phyloP scores from a whole-genome alignment of 2,329 filamentous ascomycete species.

The Fonsecaea nubica region DNA sequence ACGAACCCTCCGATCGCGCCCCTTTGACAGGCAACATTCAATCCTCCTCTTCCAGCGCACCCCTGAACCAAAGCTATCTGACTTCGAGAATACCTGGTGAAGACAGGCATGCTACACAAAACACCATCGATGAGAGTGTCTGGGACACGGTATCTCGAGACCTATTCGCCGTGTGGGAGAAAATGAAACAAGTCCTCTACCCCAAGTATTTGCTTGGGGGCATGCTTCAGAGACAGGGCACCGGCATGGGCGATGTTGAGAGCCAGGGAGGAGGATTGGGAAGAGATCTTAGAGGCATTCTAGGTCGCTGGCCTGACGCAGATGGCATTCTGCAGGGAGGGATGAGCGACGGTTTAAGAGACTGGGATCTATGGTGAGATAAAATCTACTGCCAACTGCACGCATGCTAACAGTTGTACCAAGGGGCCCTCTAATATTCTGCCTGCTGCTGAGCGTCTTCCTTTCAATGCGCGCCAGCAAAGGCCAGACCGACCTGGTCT shows the following conservation, averaged over 20 bases:
- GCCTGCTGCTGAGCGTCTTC: constrained; percentile 83
- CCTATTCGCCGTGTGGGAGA: constrained; percentile 91
- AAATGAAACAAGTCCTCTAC: constrained; percentile 96
- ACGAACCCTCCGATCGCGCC: constrained; percentile 83
- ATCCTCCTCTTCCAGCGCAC: constrained; percentile 58
- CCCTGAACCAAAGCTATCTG: constrained; percentile 78
- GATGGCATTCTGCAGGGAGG: constrained; percentile 69
- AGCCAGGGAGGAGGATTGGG: constrained; percentile 50
- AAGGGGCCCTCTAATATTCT: constrained; percentile 92
- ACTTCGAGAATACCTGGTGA: constrained; percentile 91
- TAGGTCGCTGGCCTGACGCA: constrained; percentile 71
- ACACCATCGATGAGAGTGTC: constrained; percentile 95
- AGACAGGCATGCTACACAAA: constrained; percentile 84
- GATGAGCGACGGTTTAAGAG: constrained; percentile 87
- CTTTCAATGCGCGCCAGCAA: constrained; percentile 80
- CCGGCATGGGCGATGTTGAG: constrained; percentile 64
- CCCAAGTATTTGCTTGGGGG: constrained; percentile 87
- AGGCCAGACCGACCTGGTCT: constrained; percentile 85
- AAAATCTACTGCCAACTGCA: neutral
- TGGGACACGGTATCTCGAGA: constrained; percentile 97
- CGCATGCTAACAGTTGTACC: constrained; percentile 25
- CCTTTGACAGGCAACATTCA: constrained; percentile 86
- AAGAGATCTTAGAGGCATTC: constrained; percentile 59
- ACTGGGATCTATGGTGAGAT: constrained; percentile 90
- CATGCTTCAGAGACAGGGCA: constrained; percentile 64